Evolutionary conservation across 1,139 yeast genomes (phyloP).

Genomic region (Magnusiomyces fungicola): DNA sequence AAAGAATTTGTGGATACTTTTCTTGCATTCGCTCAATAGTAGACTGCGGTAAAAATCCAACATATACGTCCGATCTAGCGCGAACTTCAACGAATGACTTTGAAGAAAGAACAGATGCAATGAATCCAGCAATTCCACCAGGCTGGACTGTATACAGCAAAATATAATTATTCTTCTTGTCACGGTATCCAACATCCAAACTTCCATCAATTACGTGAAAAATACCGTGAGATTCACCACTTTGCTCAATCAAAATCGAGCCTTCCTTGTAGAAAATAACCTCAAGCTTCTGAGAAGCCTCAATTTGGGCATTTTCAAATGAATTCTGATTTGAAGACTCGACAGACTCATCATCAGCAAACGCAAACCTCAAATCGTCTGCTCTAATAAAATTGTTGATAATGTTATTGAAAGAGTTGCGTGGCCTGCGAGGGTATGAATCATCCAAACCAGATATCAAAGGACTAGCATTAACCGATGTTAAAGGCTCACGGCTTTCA

Average conservation of each 20-base stretch:
- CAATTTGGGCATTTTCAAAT: conserved; percentile 46
- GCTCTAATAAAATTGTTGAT: conserved; percentile 10
- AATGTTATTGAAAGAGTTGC: conserved; percentile 12
- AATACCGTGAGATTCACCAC: conserved; percentile 63
- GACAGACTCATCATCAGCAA: conserved; percentile 8
- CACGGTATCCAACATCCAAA: conserved; percentile 50
- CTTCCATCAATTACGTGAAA: conserved; percentile 74
- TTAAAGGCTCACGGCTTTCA: conserved; percentile 1
- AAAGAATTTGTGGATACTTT: conserved; percentile 63
- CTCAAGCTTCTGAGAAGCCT: conserved; percentile 57
- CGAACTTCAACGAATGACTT: conserved; percentile 66
- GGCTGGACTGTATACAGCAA: conserved; percentile 52
- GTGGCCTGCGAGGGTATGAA: conserved; percentile 3
- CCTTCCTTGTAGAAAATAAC: conserved; percentile 51
- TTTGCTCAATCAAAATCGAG: conserved; percentile 52
- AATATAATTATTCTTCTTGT: conserved; percentile 32
- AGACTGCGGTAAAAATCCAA: conserved; percentile 63
- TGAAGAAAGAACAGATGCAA: conserved; percentile 73
- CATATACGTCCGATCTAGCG: conserved; percentile 52
- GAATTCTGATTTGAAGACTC: background rate
- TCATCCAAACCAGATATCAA: conserved; percentile 11
- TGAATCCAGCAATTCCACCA: conserved; percentile 86
- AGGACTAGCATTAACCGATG: conserved; percentile 6
- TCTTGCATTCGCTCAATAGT: conserved; percentile 64
- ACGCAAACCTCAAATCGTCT: conserved; percentile 5